Percentiles rank a stretch among this genome's conserved stretches.
phyloP scores from a whole-genome alignment of 495 filamentous ascomycete genomes.

The Penicillium goetzii region DNA sequence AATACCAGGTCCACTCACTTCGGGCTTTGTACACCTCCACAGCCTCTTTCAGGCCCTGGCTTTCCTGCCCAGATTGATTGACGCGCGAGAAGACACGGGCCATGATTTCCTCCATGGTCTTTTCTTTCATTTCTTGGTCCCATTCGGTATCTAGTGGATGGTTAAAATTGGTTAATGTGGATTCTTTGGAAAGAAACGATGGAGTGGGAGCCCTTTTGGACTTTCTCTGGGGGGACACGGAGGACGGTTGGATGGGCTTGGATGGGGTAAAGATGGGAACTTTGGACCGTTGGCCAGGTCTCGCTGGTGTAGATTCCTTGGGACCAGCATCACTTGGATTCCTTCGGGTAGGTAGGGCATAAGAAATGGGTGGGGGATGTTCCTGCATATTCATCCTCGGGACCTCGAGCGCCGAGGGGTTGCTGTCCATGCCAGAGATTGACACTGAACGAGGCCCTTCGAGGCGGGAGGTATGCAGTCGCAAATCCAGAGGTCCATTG shows the following conservation, averaged over 20 bases:
- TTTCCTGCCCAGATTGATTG: constrained; percentile 61
- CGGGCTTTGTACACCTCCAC: constrained; percentile 70
- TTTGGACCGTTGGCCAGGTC: background rate
- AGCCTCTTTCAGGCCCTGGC: constrained; percentile 66
- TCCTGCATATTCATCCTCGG: background rate
- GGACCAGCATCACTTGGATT: background rate
- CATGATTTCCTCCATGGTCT: constrained; percentile 66
- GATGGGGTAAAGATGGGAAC: constrained; percentile 14
- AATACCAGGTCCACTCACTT: constrained; percentile 55
- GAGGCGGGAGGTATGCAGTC: background rate
- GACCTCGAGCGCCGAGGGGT: background rate
- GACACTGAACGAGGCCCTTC: background rate
- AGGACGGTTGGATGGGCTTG: constrained; percentile 7
- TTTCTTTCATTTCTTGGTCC: constrained; percentile 70
- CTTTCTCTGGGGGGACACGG: constrained; percentile 22
- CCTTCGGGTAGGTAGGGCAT: background rate
- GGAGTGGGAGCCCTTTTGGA: constrained; percentile 30
- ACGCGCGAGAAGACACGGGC: constrained; percentile 63
- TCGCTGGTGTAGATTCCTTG: constrained; percentile 1
- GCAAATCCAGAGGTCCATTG: constrained; percentile 22
- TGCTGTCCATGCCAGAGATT: too few species aligned
- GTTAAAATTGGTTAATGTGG: constrained; percentile 60
- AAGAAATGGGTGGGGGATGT: background rate
- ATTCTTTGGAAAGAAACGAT: constrained; percentile 70
- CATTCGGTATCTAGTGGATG: constrained; percentile 59